Conservation (phyloP, 768 basidiomycete genomes). For the Rhodosporidiobolus odoratus region DNA sequence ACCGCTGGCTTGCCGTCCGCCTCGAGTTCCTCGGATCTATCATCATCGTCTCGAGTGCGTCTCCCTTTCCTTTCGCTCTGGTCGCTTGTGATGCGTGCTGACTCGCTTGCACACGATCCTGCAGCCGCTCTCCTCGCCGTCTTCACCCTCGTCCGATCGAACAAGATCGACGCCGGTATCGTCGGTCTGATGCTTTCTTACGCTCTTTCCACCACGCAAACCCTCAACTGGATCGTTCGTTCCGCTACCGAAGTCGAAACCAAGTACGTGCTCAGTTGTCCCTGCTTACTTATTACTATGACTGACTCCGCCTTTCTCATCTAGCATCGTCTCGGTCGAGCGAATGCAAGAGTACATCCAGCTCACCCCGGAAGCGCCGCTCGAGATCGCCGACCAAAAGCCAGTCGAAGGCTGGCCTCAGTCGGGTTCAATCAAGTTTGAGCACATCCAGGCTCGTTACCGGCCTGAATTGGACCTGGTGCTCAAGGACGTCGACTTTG, state of each 20-base stretch:
- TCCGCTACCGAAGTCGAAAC: constrained; percentile 24
- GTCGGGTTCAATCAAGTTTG: constrained; percentile 67
- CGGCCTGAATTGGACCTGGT: constrained; percentile 73
- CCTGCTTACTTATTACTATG: constrained; percentile 48
- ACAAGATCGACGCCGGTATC: constrained; percentile 38
- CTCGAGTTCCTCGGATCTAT: constrained; percentile 41
- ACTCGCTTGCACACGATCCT: neutral
- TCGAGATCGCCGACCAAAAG: constrained; percentile 51
- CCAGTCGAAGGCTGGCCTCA: constrained; percentile 60
- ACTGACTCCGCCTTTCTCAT: constrained; percentile 43
- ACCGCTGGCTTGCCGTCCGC: constrained; percentile 49
- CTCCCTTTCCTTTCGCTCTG: too few species aligned
- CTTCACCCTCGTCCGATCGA: constrained; percentile 23
- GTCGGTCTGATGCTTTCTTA: constrained; percentile 66
- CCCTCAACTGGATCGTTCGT: constrained; percentile 51
- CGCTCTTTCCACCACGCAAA: constrained; percentile 33
- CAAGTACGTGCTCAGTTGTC: constrained; percentile 6
- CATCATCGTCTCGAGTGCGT: constrained; percentile 31
- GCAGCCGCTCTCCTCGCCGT: constrained; percentile 40
- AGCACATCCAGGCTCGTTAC: constrained; percentile 68
- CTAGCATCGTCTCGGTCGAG: constrained; percentile 71
- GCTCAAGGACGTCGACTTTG: constrained; percentile 66
- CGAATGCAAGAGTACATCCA: constrained; percentile 76
- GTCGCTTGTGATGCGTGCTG: neutral
- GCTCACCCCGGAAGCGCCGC: constrained; percentile 65